Percentiles rank a stretch among this genome's conserved stretches.
phyloP scores from a whole-genome alignment of 2,329 filamentous ascomycete species.

The Diplodia mutila region DNA sequence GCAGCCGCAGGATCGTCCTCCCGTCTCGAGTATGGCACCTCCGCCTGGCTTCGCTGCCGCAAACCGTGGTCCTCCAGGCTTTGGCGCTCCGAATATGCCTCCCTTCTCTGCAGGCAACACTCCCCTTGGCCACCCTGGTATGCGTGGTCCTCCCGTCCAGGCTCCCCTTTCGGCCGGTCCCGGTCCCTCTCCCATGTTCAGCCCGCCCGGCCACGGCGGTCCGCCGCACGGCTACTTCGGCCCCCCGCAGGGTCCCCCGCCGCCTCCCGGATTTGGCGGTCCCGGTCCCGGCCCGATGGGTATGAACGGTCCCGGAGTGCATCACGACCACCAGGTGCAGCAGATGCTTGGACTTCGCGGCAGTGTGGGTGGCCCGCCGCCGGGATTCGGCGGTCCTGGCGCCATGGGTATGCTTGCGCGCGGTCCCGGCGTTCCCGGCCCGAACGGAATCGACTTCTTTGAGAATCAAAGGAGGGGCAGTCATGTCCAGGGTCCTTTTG shows the following conservation, averaged over 20 bases:
- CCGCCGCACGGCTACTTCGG: slow-evolving; percentile 19
- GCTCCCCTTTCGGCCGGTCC: slow-evolving; percentile 7
- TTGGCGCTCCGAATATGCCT: slow-evolving; percentile 17
- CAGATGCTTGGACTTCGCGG: slow-evolving; percentile 18
- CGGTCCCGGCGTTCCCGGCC: slow-evolving; percentile 1
- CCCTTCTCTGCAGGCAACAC: slow-evolving; percentile 43
- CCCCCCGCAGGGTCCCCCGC: slow-evolving; percentile 3
- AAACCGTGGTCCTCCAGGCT: slow-evolving; percentile 24
- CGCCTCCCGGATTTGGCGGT: slow-evolving; percentile 23
- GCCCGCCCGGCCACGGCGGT: slow-evolving; percentile 9
- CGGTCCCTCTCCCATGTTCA: slow-evolving; percentile 19
- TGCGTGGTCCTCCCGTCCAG: slow-evolving; percentile 35
- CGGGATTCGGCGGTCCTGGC: slow-evolving; percentile 14
- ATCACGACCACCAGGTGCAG: slow-evolving; percentile 10
- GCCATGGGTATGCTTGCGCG: slow-evolving; percentile 11
- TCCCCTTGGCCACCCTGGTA: slow-evolving; percentile 43
- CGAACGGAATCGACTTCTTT: slow-evolving; percentile 11
- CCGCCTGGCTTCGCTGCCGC: slow-evolving; percentile 21
- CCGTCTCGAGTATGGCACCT: slow-evolving; percentile 18
- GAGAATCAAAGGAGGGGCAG: slow-evolving; percentile 21
- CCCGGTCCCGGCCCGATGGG: slow-evolving; percentile 23
- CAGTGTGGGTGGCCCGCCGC: slow-evolving; percentile 19
- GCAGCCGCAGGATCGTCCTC: slow-evolving; percentile 22
- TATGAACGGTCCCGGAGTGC: slow-evolving; percentile 15
- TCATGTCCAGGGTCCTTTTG: slow-evolving; percentile 18